Evolutionary conservation across 75 land plant species (phyloP), one percentile per base, ranked within the genome.

Genomic region (Isoetes taiwanensis): DNA sequence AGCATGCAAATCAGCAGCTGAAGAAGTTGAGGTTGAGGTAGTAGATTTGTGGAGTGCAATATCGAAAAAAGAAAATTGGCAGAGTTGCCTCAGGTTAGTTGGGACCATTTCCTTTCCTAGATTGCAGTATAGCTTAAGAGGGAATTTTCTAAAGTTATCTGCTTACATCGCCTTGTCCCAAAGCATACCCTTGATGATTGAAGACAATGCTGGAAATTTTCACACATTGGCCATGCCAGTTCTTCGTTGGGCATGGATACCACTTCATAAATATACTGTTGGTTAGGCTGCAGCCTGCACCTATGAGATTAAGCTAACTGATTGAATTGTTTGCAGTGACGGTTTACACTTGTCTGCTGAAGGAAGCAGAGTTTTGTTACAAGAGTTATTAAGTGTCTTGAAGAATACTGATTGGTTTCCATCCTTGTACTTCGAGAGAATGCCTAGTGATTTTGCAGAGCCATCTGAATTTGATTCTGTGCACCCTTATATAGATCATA

Each of bases 281-380:
- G n/a, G n/a, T n/a, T n/a, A n/a, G n/a, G n/a, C n/a, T n/a, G n/a
- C n/a, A n/a, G n/a, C n/a, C n/a, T n/a, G n/a, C n/a, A n/a, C n/a
- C n/a, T n/a, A n/a, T n/a, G n/a, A n/a, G n/a, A n/a, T n/a, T n/a
- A n/a, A n/a, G n/a, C n/a, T n/a, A n/a, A n/a, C n/a, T n/a, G n/a
- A n/a, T n/a, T n/a, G n/a, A n/a, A 9, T 37, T 37, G 6, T 33
- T 63, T 56, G 59, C 75, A 94, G 99, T 30, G 99, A 94, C 72
- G 99, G 99, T 14, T 54, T 94, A 56, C 99, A 94, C 61, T 69
- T 94, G 30, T 72, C 86, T 4, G 52, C 81, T 0, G 76, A 82
- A 34, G 99, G 91, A 3, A 84, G 97, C 63, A 67, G 74, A 42
- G 55, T 94, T 37, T 80, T 94, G 2, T 78, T 89, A 17, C 76